Percentiles rank a stretch among this genome's conserved stretches.
Evolutionary conservation across 2,329 filamentous ascomycete species (phyloP).

Genomic region (Fusarium heterosporum): DNA sequence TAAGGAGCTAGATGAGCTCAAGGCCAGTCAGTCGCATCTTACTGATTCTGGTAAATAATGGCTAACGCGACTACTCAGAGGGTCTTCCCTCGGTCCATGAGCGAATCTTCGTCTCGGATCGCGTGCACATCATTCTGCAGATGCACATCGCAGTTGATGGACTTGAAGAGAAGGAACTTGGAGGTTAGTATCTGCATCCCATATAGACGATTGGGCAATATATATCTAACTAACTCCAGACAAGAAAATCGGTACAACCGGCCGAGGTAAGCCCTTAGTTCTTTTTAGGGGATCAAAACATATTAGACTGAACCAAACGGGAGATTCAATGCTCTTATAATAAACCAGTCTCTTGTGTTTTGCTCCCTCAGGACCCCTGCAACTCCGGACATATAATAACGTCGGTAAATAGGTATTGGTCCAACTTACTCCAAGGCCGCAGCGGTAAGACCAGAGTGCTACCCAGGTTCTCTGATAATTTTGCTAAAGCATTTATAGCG

Average conservation of each 20-base stretch:
- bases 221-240: constrained; percentile 13
- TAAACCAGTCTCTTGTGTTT: constrained; percentile 6
- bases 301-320: background rate
- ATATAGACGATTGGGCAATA: background rate
- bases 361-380: background rate
- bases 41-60: background rate
- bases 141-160: constrained; percentile 28
- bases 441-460: background rate
- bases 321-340: background rate
- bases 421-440: constrained; percentile 3
- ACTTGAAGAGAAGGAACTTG: constrained; percentile 30
- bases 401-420: constrained; percentile 7
- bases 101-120: constrained; percentile 28
- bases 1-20: constrained; percentile 19
- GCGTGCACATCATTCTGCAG: constrained; percentile 23
- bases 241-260: constrained; percentile 22
- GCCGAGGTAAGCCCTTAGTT: constrained; percentile 2
- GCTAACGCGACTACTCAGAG: background rate
- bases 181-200: constrained; percentile 9
- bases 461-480: background rate
- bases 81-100: constrained; percentile 15
- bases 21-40: background rate
- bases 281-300: background rate
- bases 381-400: background rate
- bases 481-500: constrained; percentile 2